Percentiles rank a stretch among this genome's conserved stretches.
These are phyloP conservation scores for Penicillium nordicum DNA, from an alignment of 2,329 filamentous ascomycete genomes.

Conservation along the genomic window DNA sequence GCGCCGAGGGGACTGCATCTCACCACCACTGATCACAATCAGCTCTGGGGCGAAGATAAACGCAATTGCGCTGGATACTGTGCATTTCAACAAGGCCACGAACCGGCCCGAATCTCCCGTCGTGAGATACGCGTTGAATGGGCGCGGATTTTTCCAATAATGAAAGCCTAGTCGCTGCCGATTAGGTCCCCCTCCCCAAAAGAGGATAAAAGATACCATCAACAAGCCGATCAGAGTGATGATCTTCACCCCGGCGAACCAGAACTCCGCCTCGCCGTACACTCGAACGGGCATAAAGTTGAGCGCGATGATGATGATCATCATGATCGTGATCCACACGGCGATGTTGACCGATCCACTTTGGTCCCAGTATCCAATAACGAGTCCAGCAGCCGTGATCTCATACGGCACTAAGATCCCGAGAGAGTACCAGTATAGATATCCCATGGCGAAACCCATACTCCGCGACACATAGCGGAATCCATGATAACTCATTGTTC, in stretches of 20 bases:
- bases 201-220: constrained; percentile 53
- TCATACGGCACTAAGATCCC: constrained; percentile 54
- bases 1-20: constrained; percentile 56
- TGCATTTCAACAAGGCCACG: constrained; percentile 50
- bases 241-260: constrained; percentile 52
- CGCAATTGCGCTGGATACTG: constrained; percentile 52
- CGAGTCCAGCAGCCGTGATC: constrained; percentile 62
- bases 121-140: constrained; percentile 49
- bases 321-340: constrained; percentile 55
- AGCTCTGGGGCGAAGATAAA: constrained; percentile 57
- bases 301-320: constrained; percentile 55
- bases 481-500: constrained; percentile 44
- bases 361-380: constrained; percentile 61
- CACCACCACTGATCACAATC: constrained; percentile 55
- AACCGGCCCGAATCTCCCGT: constrained; percentile 50
- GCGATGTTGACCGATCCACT: constrained; percentile 39
- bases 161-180: constrained; percentile 51
- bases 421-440: constrained; percentile 48
- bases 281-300: constrained; percentile 49
- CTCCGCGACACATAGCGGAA: constrained; percentile 44
- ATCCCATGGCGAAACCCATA: constrained; percentile 44
- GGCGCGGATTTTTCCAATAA: constrained; percentile 50
- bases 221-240: constrained; percentile 52
- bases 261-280: constrained; percentile 56
- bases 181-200: constrained; percentile 55